Percentiles rank a stretch among this genome's conserved stretches.
These are phyloP conservation scores for Laburnicola sp. DNA, from an alignment of 2,329 filamentous ascomycete species.

Conservation along the genomic window DNA sequence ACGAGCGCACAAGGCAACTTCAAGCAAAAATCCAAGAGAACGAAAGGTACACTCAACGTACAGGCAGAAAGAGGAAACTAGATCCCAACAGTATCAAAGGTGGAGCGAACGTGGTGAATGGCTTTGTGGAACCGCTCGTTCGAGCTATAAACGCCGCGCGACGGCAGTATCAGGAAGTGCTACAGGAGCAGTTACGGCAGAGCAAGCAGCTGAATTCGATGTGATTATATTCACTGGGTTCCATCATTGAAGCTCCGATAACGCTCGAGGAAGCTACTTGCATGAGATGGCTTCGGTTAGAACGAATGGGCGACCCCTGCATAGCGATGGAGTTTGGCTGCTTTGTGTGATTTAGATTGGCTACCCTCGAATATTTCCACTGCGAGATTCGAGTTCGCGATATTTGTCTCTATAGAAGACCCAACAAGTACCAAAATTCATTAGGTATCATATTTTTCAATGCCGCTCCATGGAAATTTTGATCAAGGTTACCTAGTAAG, in stretches of 20 bases:
- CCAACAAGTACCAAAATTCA: too few relatives aligned
- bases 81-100: conserved; percentile 71
- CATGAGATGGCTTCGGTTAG: too few relatives aligned
- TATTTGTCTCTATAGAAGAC: too few relatives aligned
- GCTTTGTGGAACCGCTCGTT: conserved; percentile 74
- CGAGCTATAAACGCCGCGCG: conserved; percentile 71
- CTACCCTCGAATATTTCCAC: too few relatives aligned
- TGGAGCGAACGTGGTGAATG: conserved; percentile 73
- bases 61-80: conserved; percentile 72
- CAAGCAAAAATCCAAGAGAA: conserved; percentile 70
- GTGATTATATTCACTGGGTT: conserved; percentile 5
- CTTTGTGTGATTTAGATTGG: too few relatives aligned
- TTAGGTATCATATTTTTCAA: too few relatives aligned
- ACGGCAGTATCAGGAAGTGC: conserved; percentile 69
- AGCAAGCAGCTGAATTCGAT: conserved; percentile 6
- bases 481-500: too few relatives aligned
- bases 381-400: too few relatives aligned
- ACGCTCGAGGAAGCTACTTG: too few relatives aligned
- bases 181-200: conserved; percentile 60
- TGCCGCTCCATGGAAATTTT: too few relatives aligned
- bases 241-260: too few relatives aligned
- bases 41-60: conserved; percentile 69
- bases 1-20: conserved; percentile 68
- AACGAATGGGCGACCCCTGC: too few relatives aligned
- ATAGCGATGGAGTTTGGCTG: conserved; percentile 38